Conservation (phyloP, 2,329 filamentous ascomycete genomes). For the Fusarium nygamai region DNA sequence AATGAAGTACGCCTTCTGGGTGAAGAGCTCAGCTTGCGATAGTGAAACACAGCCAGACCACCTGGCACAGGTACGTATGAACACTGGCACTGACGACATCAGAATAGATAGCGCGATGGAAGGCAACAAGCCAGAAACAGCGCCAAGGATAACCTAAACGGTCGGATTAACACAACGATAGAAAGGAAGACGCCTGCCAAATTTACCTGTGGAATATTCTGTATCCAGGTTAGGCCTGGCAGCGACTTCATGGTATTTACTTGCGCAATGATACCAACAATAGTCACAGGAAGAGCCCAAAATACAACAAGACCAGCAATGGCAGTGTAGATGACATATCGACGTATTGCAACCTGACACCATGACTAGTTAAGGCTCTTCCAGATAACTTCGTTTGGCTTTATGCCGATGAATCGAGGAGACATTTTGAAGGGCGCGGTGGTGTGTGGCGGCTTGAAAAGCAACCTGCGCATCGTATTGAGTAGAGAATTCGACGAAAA, state of each 20-base stretch:
- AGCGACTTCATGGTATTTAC: constrained; percentile 75
- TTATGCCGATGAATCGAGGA: constrained; percentile 83
- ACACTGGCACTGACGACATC: constrained; percentile 80
- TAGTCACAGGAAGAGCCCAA: constrained; percentile 79
- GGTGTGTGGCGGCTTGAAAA: constrained; percentile 83
- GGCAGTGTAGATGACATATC: constrained; percentile 70
- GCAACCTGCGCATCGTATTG: constrained; percentile 87
- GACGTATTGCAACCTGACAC: constrained; percentile 79
- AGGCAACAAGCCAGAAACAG: constrained; percentile 86
- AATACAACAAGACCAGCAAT: constrained; percentile 83
- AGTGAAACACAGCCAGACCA: constrained; percentile 81
- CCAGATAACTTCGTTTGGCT: constrained; percentile 88
- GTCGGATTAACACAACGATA: background rate
- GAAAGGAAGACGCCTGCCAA: background rate
- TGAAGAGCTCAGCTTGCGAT: constrained; percentile 86
- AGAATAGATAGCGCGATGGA: constrained; percentile 81
- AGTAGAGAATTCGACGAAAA: constrained; percentile 88
- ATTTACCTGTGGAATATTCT: constrained; percentile 67
- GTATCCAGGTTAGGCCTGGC: constrained; percentile 78
- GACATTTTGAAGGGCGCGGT: constrained; percentile 84
- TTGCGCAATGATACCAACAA: constrained; percentile 87
- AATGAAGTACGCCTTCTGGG: constrained; percentile 90
- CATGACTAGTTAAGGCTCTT: constrained; percentile 73
- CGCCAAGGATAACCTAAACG: constrained; percentile 69
- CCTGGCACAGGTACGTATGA: constrained; percentile 76